Conservation (phyloP, 352 stramenopile genomes). For the Globisporangium middletonii region DNA sequence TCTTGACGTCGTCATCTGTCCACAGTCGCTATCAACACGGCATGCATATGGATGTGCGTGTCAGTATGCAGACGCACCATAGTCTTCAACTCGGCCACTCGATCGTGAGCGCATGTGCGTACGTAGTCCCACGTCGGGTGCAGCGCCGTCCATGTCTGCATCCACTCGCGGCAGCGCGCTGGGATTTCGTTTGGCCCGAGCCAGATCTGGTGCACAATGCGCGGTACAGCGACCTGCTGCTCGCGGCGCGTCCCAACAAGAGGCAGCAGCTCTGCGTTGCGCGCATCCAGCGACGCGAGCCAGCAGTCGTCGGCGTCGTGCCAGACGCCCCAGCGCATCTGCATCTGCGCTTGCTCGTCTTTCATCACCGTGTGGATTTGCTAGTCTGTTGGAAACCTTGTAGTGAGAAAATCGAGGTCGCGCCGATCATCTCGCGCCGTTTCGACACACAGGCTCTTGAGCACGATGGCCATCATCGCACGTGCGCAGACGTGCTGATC, state of each 20-base stretch:
- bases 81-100: neutral
- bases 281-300: constrained; percentile 17
- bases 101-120: constrained; percentile 1
- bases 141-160: constrained; percentile 31
- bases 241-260: neutral
- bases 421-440: neutral
- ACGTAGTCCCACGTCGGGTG: constrained; percentile 36
- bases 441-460: too few species aligned
- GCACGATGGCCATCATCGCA: too few species aligned
- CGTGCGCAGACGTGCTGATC: neutral
- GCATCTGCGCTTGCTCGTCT: neutral
- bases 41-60: neutral
- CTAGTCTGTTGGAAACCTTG: too few species aligned
- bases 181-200: constrained; percentile 32
- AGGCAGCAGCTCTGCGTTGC: constrained; percentile 12
- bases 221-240: constrained; percentile 3
- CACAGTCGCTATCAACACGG: constrained; percentile 32
- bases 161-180: constrained; percentile 24
- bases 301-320: constrained; percentile 21
- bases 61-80: neutral
- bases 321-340: constrained; percentile 28
- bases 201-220: constrained; percentile 72
- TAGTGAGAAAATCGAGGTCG: neutral
- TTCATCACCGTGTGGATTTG: neutral
- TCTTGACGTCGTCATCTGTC: constrained; percentile 32